Evolutionary conservation across 345 rosid genomes (phyloP).

Genomic region (Bruguiera sexangula): DNA sequence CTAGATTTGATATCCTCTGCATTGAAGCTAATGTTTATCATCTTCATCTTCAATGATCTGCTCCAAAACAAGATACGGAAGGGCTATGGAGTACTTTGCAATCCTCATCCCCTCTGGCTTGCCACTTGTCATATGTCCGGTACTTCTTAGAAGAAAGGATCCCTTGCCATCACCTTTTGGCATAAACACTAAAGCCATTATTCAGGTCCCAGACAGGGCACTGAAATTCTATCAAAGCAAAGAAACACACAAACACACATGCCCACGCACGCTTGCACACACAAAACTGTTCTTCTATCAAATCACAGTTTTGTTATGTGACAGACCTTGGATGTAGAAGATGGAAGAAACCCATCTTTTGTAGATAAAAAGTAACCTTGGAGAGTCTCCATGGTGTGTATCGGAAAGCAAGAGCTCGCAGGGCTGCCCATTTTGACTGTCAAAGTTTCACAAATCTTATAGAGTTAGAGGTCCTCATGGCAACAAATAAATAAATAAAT

Average conservation of each 20-base stretch:
- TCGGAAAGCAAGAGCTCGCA: slow-evolving; percentile 66
- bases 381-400: slow-evolving; percentile 61
- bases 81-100: slow-evolving; percentile 58
- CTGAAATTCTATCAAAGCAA: background rate
- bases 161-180: slow-evolving; percentile 62
- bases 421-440: slow-evolving; percentile 34
- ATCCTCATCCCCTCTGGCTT: slow-evolving; percentile 16
- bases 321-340: slow-evolving; percentile 57
- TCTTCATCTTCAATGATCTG: slow-evolving; percentile 34
- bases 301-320: background rate
- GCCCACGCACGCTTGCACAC: too few species aligned
- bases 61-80: slow-evolving; percentile 39
- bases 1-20: too few species aligned
- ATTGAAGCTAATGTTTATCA: too few species aligned
- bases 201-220: too few species aligned
- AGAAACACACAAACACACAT: too few species aligned
- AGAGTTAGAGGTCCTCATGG: too few species aligned
- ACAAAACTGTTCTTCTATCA: background rate
- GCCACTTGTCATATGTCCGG: slow-evolving; percentile 21
- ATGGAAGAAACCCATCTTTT: slow-evolving; percentile 67
- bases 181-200: background rate
- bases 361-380: slow-evolving; percentile 67
- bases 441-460: too few species aligned
- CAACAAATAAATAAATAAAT: too few species aligned
- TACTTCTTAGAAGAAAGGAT: slow-evolving; percentile 51